Conservation (phyloP, 306 rosid species). For the Trifolium dubium region DNA sequence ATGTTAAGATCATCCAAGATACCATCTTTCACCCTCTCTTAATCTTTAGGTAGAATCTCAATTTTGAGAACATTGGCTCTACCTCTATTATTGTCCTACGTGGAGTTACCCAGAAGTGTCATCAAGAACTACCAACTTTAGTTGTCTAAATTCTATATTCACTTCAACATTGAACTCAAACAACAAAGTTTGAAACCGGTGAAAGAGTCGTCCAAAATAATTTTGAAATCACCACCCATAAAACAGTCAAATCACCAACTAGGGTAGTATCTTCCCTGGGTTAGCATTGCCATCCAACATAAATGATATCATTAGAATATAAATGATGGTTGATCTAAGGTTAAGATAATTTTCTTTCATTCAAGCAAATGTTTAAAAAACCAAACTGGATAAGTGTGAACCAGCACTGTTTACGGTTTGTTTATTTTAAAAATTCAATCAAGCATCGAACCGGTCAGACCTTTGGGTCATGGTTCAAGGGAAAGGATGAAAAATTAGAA, state of each 20-base stretch:
- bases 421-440: too few species aligned
- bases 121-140: constrained; percentile 4
- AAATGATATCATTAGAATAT: constrained; percentile 23
- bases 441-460: too few species aligned
- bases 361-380: background rate
- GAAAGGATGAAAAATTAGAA: constrained; percentile 18
- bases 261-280: constrained; percentile 16
- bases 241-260: constrained; percentile 19
- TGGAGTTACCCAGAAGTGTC: constrained; percentile 3
- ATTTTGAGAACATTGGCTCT: background rate
- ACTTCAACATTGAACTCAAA: constrained; percentile 33
- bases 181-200: constrained; percentile 17
- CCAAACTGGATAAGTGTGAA: background rate
- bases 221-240: constrained; percentile 23
- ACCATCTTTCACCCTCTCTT: too few species aligned
- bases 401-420: background rate
- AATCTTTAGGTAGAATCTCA: too few species aligned
- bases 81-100: background rate
- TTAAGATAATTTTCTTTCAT: background rate
- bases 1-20: background rate
- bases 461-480: background rate
- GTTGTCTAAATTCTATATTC: constrained; percentile 15
- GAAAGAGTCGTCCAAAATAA: constrained; percentile 2
- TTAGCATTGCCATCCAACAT: constrained; percentile 12
- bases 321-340: constrained; percentile 1